These are phyloP conservation scores for Debaryomyces castellii DNA, from an alignment of 805 yeast genomes.

Conservation along the genomic window DNA sequence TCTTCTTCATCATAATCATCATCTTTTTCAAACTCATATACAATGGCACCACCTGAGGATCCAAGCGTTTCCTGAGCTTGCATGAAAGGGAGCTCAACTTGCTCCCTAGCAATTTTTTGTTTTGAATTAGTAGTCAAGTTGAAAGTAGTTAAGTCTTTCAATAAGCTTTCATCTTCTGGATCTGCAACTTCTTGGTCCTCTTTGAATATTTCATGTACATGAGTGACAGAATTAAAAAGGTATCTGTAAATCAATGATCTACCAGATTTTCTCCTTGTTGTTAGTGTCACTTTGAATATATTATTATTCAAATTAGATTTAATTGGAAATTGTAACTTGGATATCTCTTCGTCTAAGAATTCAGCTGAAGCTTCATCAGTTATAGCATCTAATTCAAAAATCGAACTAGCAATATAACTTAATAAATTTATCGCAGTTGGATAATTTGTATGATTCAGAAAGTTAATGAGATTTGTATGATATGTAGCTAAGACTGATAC, in stretches of 20 bases:
- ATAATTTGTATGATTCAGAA: slow-evolving; percentile 43
- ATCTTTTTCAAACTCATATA: slow-evolving; percentile 92
- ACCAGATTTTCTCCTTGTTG: slow-evolving; percentile 82
- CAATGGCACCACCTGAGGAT: slow-evolving; percentile 83
- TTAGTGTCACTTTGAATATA: slow-evolving; percentile 49
- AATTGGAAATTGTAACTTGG: slow-evolving; percentile 47
- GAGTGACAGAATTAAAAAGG: slow-evolving; percentile 48
- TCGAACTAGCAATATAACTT: slow-evolving; percentile 71
- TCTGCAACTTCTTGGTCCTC: slow-evolving; percentile 16
- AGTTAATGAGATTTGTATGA: slow-evolving; percentile 36
- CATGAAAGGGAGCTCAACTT: slow-evolving; percentile 87
- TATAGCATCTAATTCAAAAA: slow-evolving; percentile 60
- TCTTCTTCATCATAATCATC: slow-evolving; percentile 98
- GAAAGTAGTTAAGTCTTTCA: slow-evolving; percentile 83
- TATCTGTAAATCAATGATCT: slow-evolving; percentile 62
- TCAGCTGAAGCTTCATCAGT: slow-evolving; percentile 43
- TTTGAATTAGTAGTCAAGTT: slow-evolving; percentile 72
- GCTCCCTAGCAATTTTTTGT: slow-evolving; percentile 76
- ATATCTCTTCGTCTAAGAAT: slow-evolving; percentile 38
- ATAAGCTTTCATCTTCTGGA: slow-evolving; percentile 47
- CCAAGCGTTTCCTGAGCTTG: slow-evolving; percentile 76
- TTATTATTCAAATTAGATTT: slow-evolving; percentile 44
- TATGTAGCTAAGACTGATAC: slow-evolving; percentile 33
- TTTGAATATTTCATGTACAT: slow-evolving; percentile 35
- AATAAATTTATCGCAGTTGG: slow-evolving; percentile 57